Percentiles rank a stretch among this genome's conserved stretches.
These are phyloP conservation scores for Sporothrix pallida DNA, from an alignment of 2,329 filamentous ascomycete genomes.

Conservation along the genomic window DNA sequence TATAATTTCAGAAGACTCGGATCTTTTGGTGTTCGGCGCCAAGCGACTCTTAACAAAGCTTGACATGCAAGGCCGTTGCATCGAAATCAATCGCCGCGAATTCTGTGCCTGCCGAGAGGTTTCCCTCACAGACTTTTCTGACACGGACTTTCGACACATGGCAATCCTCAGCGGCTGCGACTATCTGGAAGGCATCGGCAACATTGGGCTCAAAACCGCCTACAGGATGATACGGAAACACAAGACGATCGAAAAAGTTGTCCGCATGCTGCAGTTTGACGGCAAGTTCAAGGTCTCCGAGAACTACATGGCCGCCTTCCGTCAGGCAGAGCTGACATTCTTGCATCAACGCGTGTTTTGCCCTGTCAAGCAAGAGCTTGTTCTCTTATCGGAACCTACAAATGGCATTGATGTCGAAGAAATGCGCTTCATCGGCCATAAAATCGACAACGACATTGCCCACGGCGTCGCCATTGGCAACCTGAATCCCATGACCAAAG, in stretches of 20 bases:
- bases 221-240: slow-evolving; percentile 89
- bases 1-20: slow-evolving; percentile 95
- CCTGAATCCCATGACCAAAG: slow-evolving; percentile 87
- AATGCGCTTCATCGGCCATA: slow-evolving; percentile 80
- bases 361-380: slow-evolving; percentile 70
- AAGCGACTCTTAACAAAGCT: slow-evolving; percentile 91
- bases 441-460: slow-evolving; percentile 72
- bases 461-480: slow-evolving; percentile 78
- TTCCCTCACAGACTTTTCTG: slow-evolving; percentile 88
- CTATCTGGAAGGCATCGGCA: slow-evolving; percentile 84
- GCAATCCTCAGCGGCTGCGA: slow-evolving; percentile 96
- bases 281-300: slow-evolving; percentile 81
- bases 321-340: slow-evolving; percentile 89
- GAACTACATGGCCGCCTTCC: slow-evolving; percentile 81
- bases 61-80: slow-evolving; percentile 88
- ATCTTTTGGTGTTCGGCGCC: slow-evolving; percentile 92
- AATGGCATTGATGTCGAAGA: slow-evolving; percentile 67
- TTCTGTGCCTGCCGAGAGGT: slow-evolving; percentile 89
- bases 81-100: slow-evolving; percentile 87
- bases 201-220: slow-evolving; percentile 90
- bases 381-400: slow-evolving; percentile 74
- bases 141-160: slow-evolving; percentile 91
- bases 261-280: slow-evolving; percentile 86
- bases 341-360: slow-evolving; percentile 95
- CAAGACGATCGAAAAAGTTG: slow-evolving; percentile 80